phyloP scores from a whole-genome alignment of 768 basidiomycete species.

The Trametes sanguinea region DNA sequence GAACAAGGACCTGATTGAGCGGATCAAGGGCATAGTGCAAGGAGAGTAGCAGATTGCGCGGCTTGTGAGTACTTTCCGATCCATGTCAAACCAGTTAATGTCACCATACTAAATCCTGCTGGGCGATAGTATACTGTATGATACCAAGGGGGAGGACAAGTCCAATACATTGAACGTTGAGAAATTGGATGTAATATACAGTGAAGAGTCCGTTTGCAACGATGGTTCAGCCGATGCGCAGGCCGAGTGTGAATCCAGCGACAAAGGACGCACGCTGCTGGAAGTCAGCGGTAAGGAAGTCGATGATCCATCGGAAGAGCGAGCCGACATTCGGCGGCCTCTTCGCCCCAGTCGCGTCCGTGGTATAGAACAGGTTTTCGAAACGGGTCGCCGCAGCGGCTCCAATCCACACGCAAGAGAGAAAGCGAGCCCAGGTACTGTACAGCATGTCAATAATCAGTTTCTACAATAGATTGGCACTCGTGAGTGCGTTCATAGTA shows the following conservation, averaged over 20 bases:
- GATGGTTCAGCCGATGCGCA: slow-evolving; percentile 66
- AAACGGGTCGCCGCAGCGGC: slow-evolving; percentile 61
- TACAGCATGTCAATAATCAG: neutral
- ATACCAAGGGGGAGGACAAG: neutral
- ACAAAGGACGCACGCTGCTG: slow-evolving; percentile 88
- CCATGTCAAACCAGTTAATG: no score
- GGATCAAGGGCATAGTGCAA: slow-evolving; percentile 19
- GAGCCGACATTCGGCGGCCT: slow-evolving; percentile 65
- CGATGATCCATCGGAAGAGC: slow-evolving; percentile 63
- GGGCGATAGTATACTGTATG: no score
- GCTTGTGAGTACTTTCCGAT: no score
- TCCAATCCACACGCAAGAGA: slow-evolving; percentile 82
- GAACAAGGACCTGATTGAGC: slow-evolving; percentile 12
- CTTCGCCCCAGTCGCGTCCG: slow-evolving; percentile 52
- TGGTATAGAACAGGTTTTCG: slow-evolving; percentile 71
- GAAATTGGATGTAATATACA: slow-evolving; percentile 12
- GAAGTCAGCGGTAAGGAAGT: slow-evolving; percentile 92
- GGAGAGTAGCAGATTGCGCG: no score
- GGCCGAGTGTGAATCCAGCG: slow-evolving; percentile 78
- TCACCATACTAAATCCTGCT: no score
- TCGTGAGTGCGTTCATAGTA: neutral
- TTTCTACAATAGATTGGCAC: neutral
- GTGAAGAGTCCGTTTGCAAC: neutral
- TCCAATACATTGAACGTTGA: neutral
- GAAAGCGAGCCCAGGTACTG: slow-evolving; percentile 81